Percentiles rank a stretch among this genome's conserved stretches.
Evolutionary conservation across 1,284 basidiomycete species (phyloP).

Genomic region (Fomes fomentarius): DNA sequence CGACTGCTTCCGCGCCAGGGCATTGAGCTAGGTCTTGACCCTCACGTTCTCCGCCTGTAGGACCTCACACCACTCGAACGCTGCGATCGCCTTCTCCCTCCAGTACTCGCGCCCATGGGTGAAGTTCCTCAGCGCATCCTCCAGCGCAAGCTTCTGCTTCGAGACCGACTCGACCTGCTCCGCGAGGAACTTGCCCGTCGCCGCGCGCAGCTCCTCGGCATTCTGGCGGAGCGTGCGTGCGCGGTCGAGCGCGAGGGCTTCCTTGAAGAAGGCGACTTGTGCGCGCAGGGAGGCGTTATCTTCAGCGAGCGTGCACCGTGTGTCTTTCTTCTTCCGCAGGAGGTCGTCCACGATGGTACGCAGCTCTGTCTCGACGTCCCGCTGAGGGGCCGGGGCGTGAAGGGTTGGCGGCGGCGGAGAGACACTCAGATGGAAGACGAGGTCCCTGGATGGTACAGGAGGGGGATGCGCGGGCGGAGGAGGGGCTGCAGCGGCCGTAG

Average conservation of each 20-base stretch:
- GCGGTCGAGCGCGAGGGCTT: constrained; percentile 16
- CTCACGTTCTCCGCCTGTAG: constrained; percentile 20
- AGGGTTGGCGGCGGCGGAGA: too few species aligned
- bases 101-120: constrained; percentile 14
- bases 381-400: not conserved
- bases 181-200: constrained; percentile 19
- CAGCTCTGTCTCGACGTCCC: constrained; percentile 15
- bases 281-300: constrained; percentile 20
- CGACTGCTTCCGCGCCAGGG: constrained; percentile 10
- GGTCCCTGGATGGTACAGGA: not conserved
- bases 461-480: not conserved
- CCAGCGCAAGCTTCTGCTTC: constrained; percentile 3
- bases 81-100: constrained; percentile 13
- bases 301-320: constrained; percentile 10
- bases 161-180: constrained; percentile 17
- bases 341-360: constrained; percentile 19
- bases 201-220: constrained; percentile 12
- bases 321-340: constrained; percentile 14
- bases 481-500: not conserved
- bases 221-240: constrained; percentile 17
- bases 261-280: constrained; percentile 14
- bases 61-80: constrained; percentile 15
- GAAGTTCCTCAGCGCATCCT: constrained; percentile 11
- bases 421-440: too few species aligned
- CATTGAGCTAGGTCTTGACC: constrained; percentile 17